A percentile compares a stretch with the other conserved stretches of the same genome.
phyloP scores from a whole-genome alignment of 306 rosid genomes.

The Abrus pulchellus region DNA sequence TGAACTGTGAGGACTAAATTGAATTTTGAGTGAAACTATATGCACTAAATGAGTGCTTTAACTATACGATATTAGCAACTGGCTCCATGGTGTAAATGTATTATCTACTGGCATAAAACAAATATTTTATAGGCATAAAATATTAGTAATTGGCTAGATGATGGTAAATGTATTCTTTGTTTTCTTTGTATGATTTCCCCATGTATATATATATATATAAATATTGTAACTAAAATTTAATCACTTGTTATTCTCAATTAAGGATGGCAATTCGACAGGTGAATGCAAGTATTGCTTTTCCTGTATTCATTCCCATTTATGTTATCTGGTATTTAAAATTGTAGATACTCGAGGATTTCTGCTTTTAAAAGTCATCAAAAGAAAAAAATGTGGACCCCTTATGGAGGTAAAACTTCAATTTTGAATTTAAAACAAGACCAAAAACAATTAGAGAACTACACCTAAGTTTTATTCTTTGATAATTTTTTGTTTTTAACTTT shows the following conservation, averaged over 20 bases:
- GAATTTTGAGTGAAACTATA: slow-evolving; percentile 37
- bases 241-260: slow-evolving; percentile 16
- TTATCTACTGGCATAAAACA: slow-evolving; percentile 21
- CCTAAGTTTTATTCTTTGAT: no score
- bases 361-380: background rate
- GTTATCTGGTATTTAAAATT: background rate
- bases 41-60: slow-evolving; percentile 18
- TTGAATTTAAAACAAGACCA: no score
- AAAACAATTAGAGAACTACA: no score
- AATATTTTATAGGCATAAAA: slow-evolving; percentile 10
- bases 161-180: slow-evolving; percentile 1
- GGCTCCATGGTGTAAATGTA: background rate
- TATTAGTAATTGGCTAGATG: background rate
- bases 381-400: background rate
- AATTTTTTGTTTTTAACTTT: slow-evolving; percentile 22
- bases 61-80: slow-evolving; percentile 12
- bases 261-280: background rate
- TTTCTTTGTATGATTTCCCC: slow-evolving; percentile 31
- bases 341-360: no score
- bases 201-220: background rate
- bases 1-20: slow-evolving; percentile 18
- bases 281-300: background rate
- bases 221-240: slow-evolving; percentile 8
- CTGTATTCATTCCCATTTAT: background rate
- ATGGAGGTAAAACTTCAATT: no score